These are phyloP conservation scores for Acanthamoeba castellanii DNA, from an alignment of 208 protist species.

Conservation along the genomic window DNA sequence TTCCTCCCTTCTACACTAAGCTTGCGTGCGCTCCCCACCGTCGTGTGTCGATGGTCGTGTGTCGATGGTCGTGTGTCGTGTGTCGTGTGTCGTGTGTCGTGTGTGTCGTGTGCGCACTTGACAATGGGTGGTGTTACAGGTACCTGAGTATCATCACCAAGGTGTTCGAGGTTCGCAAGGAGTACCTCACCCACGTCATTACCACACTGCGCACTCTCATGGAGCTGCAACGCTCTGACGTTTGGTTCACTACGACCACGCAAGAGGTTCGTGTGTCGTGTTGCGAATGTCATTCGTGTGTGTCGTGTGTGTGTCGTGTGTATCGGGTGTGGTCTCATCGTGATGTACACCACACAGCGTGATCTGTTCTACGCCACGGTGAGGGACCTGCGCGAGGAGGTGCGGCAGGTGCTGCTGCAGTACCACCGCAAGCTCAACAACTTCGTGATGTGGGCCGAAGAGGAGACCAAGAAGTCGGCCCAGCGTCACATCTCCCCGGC, in stretches of 20 bases:
- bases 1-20: conserved; percentile 31
- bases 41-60: neutral
- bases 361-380: conserved; percentile 19
- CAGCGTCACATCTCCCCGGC: conserved; percentile 11
- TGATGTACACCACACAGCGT: neutral
- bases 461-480: conserved; percentile 20
- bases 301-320: neutral
- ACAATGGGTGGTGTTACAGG: neutral
- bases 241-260: neutral
- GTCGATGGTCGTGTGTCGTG: neutral
- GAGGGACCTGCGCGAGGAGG: conserved; percentile 13
- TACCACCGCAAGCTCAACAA: conserved; percentile 61
- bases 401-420: conserved; percentile 41
- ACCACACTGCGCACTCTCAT: neutral
- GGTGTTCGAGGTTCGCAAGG: conserved; percentile 42
- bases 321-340: neutral
- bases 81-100: neutral
- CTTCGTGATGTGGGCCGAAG: conserved; percentile 40
- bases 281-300: neutral
- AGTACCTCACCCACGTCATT: conserved; percentile 15
- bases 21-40: neutral
- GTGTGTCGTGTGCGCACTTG: neutral
- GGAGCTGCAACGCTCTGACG: neutral
- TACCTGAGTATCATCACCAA: conserved; percentile 45
- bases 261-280: neutral